Evolutionary conservation across 495 filamentous ascomycete genomes (phyloP).

Genomic region (Podospora pseudocomata): DNA sequence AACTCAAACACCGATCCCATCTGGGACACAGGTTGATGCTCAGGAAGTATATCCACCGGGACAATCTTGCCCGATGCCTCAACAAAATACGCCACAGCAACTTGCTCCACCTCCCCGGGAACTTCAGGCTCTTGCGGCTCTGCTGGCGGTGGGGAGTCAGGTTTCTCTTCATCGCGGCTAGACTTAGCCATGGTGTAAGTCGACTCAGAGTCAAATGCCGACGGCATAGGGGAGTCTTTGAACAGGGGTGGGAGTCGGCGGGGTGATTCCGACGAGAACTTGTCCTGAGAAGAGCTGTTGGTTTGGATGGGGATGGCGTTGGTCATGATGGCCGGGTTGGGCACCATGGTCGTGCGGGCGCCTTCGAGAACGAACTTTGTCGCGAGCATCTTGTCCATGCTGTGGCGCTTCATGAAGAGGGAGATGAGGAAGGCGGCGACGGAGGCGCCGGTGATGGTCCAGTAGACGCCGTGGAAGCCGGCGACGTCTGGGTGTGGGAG

Average conservation of each 20-base stretch:
- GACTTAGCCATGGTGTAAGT: conserved; percentile 5
- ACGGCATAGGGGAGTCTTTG: conserved; percentile 7
- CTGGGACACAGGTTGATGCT: not conserved
- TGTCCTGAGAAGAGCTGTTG: not conserved
- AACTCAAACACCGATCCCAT: not conserved
- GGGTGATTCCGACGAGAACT: not conserved
- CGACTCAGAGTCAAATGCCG: conserved; percentile 8
- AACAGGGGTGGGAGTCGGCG: not conserved
- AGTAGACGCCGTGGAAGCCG: conserved; percentile 32
- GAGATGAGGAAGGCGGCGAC: conserved; percentile 21
- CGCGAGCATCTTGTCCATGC: conserved; percentile 31
- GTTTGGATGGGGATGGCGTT: not conserved
- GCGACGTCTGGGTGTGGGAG: conserved; percentile 15
- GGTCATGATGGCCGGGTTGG: not conserved
- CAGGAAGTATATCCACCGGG: conserved; percentile 15
- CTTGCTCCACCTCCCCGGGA: not conserved
- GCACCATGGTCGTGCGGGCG: conserved; percentile 1
- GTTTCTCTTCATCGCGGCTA: not conserved
- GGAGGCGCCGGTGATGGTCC: conserved; percentile 24
- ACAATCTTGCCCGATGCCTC: conserved; percentile 20
- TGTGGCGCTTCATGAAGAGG: conserved; percentile 24
- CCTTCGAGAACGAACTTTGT: conserved; percentile 29
- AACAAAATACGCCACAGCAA: conserved; percentile 20
- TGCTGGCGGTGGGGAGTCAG: not conserved
- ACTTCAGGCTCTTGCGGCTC: not conserved